Percentiles rank a stretch among this genome's conserved stretches.
Evolutionary conservation across 2,329 filamentous ascomycete genomes (phyloP).

Genomic region (Fonsecaea multimorphosa): DNA sequence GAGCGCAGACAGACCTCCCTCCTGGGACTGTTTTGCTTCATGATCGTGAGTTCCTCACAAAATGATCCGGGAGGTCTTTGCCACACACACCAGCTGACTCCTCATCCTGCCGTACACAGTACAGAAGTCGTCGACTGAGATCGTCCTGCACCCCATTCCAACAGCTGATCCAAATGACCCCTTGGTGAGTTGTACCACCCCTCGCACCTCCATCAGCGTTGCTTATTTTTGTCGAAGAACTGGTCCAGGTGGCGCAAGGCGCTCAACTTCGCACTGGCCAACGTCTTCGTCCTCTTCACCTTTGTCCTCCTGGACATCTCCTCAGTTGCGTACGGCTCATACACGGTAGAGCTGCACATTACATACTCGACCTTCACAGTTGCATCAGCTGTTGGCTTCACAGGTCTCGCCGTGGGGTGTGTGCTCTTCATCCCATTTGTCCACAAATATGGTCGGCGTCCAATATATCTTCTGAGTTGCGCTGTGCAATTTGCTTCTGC

Average conservation of each 20-base stretch:
- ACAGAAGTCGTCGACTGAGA: slow-evolving; percentile 4
- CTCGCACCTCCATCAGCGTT: background rate
- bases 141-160: slow-evolving; percentile 40
- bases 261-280: slow-evolving; percentile 40
- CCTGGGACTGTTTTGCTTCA: too few species aligned
- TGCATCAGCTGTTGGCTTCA: slow-evolving; percentile 51
- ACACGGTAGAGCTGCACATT: slow-evolving; percentile 50
- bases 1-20: too few species aligned
- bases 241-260: slow-evolving; percentile 41
- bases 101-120: slow-evolving; percentile 5
- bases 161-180: slow-evolving; percentile 43
- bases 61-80: too few species aligned
- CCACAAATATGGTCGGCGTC: slow-evolving; percentile 51
- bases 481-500: slow-evolving; percentile 44
- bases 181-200: slow-evolving; percentile 14
- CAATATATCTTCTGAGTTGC: slow-evolving; percentile 50
- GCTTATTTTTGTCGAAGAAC: slow-evolving; percentile 21
- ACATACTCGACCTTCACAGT: slow-evolving; percentile 48
- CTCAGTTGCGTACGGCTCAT: slow-evolving; percentile 48
- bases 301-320: slow-evolving; percentile 45
- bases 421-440: slow-evolving; percentile 52
- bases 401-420: slow-evolving; percentile 48
- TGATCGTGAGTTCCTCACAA: too few species aligned
- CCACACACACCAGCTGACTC: too few species aligned
- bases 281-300: slow-evolving; percentile 41